Conservation (phyloP, 1,284 basidiomycete species). For the Termitomyces sp. region DNA sequence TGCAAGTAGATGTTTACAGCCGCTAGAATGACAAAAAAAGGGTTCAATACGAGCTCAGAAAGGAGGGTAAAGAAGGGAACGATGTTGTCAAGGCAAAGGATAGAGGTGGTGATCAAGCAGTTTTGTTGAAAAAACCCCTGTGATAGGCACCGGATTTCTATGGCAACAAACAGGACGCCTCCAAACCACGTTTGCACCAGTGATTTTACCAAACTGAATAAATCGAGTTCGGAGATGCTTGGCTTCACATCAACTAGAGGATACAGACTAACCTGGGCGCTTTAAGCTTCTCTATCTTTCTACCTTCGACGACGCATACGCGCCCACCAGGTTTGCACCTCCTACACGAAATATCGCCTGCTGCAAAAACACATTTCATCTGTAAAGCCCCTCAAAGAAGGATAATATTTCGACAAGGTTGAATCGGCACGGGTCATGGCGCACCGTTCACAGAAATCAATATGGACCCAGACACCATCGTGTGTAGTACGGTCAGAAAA, state of each 20-base stretch:
- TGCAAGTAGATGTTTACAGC: not conserved
- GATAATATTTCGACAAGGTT: not conserved
- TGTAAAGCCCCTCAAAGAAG: not conserved
- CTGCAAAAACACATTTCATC: not conserved
- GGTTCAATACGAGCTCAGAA: not conserved
- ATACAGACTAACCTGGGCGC: not conserved
- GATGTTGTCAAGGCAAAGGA: no score
- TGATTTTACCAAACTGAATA: no score
- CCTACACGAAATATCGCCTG: not conserved
- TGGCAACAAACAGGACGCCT: no score
- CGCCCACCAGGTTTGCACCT: not conserved
- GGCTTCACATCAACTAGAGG: no score
- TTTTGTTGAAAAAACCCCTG: no score
- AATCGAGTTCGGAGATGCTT: no score
- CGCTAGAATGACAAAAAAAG: not conserved
- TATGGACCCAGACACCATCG: not conserved
- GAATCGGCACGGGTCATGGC: not conserved
- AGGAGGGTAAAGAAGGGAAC: not conserved
- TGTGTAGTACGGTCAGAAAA: not conserved
- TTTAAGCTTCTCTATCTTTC: not conserved
- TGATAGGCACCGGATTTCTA: no score
- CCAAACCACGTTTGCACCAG: no score
- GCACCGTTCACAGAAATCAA: not conserved
- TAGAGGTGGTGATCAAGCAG: no score
- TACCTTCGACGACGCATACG: not conserved